Percentiles rank a stretch among this genome's conserved stretches.
These are phyloP conservation scores for Cyanophora paradoxa DNA, from an alignment of 78 protist genomes.

Conservation along the genomic window DNA sequence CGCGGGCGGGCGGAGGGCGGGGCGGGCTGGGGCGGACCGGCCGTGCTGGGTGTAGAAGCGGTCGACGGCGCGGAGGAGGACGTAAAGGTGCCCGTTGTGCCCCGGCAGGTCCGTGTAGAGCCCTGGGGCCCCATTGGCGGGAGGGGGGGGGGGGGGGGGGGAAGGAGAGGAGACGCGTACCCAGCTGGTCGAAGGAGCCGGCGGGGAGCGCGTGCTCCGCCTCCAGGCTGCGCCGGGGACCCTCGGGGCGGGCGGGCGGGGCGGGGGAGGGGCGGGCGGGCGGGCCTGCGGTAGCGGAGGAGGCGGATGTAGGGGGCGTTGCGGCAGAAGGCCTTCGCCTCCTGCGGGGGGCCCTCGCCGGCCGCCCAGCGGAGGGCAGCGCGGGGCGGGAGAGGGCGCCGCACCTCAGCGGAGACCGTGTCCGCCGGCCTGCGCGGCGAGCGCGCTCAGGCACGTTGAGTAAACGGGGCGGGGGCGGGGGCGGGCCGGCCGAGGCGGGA, in stretches of 20 bases:
- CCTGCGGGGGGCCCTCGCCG: constrained; percentile 20
- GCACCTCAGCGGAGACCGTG: constrained; percentile 19
- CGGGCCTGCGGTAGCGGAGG: constrained; percentile 40
- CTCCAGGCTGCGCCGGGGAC: no score
- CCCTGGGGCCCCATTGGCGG: no score
- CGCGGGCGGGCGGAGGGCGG: no score
- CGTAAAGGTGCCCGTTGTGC: not conserved
- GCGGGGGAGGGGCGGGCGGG: no score
- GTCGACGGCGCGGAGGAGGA: constrained; percentile 7
- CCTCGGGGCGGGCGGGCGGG: not conserved
- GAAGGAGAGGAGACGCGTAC: not conserved
- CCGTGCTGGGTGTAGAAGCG: not conserved
- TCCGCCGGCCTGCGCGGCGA: no score
- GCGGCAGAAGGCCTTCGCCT: constrained; percentile 36
- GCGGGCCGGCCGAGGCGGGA: no score
- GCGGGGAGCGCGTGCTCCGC: no score
- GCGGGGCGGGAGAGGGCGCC: constrained; percentile 32
- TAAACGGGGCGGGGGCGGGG: no score
- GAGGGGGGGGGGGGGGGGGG: not conserved
- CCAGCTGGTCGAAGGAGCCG: not conserved
- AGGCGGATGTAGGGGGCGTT: constrained; percentile 39
- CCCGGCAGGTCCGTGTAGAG: not conserved
- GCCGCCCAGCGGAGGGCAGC: constrained; percentile 25
- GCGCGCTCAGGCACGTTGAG: no score
- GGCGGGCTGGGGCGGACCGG: no score